phyloP scores from a whole-genome alignment of 495 filamentous ascomycete species.

The Penicillium simplicissimum region DNA sequence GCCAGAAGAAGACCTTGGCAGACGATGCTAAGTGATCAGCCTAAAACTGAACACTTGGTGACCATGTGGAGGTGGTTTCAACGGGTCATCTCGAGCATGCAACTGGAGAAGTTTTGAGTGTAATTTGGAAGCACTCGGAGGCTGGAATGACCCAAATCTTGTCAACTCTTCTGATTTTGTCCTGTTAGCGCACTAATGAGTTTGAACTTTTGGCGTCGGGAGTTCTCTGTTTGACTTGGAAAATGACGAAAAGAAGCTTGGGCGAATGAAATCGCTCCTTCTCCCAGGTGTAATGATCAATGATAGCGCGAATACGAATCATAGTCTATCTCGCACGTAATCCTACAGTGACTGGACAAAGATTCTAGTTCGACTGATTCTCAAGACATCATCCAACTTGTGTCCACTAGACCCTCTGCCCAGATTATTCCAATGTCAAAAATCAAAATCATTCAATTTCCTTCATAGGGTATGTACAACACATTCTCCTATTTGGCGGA shows the following conservation, averaged over 20 bases:
- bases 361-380: background rate
- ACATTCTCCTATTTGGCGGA: background rate
- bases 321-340: background rate
- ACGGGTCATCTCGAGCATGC: background rate
- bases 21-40: conserved; percentile 25
- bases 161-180: background rate
- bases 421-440: too few species aligned
- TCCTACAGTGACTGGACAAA: background rate
- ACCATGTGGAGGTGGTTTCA: background rate
- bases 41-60: background rate
- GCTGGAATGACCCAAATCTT: background rate
- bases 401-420: too few species aligned
- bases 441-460: background rate
- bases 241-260: background rate
- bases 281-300: background rate
- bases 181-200: background rate
- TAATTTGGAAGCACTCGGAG: background rate
- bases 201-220: conserved; percentile 3
- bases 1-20: conserved; percentile 44
- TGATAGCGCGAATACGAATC: background rate
- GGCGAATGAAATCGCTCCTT: background rate
- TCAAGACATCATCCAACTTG: too few species aligned
- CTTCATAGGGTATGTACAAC: background rate
- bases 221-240: background rate
- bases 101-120: background rate